These are phyloP conservation scores for Candida germanica DNA, from an alignment of 805 yeast species.

Conservation along the genomic window DNA sequence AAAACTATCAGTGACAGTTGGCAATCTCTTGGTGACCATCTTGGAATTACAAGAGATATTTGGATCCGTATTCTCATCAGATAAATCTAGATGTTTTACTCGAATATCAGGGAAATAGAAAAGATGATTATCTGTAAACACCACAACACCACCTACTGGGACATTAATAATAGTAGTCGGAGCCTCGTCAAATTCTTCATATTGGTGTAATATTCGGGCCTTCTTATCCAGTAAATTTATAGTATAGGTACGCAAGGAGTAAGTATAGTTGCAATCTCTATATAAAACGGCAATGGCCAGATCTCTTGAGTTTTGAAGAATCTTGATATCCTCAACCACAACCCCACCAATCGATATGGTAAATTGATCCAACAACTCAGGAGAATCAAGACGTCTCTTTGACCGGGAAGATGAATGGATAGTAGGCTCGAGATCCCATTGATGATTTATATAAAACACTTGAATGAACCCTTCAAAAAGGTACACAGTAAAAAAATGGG, in stretches of 20 bases:
- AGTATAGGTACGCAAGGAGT: conserved; percentile 29
- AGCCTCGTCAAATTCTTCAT: conserved; percentile 27
- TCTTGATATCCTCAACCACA: conserved; percentile 11
- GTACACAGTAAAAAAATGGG: conserved; percentile 19
- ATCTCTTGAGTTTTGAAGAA: conserved; percentile 4
- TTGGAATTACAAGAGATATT: conserved; percentile 12
- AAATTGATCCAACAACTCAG: conserved; percentile 9
- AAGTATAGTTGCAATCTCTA: conserved; percentile 32
- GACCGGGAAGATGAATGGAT: conserved; percentile 1
- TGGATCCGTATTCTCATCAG: conserved; percentile 9
- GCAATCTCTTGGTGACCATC: conserved; percentile 19
- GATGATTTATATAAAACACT: conserved; percentile 12
- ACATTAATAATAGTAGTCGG: conserved; percentile 26
- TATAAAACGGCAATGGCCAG: conserved; percentile 26
- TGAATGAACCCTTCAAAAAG: conserved; percentile 18
- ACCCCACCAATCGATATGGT: conserved; percentile 13
- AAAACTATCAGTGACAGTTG: conserved; percentile 1
- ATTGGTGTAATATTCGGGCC: conserved; percentile 18
- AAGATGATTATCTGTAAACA: conserved; percentile 21
- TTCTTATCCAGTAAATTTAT: conserved; percentile 9
- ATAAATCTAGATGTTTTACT: conserved; percentile 9
- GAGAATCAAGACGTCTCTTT: conserved; percentile 8
- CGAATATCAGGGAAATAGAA: conserved; percentile 27
- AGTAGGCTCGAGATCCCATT: conserved; percentile 8
- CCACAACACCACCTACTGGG: conserved; percentile 24